A percentile compares a stretch with the other conserved stretches of the same genome.
phyloP scores from a whole-genome alignment of 495 filamentous ascomycete species.

The Rostrohypoxylon terebratum region DNA sequence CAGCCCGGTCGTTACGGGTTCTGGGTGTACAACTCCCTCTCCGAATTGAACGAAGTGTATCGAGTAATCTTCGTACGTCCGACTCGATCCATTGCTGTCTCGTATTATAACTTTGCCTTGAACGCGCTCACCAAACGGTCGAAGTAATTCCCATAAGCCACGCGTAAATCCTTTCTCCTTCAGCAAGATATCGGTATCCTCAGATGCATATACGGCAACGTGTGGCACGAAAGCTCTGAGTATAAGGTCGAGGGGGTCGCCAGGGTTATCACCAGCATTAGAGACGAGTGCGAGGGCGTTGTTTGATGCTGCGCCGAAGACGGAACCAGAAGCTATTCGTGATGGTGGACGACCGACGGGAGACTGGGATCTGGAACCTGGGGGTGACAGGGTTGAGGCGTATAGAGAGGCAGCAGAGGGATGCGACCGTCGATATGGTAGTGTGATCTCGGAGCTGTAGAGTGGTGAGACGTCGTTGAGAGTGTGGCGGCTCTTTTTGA shows the following conservation, averaged over 20 bases:
- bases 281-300: constrained; percentile 61
- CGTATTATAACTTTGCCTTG: constrained; percentile 89
- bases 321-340: constrained; percentile 57
- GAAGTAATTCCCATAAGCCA: constrained; percentile 84
- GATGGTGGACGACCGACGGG: constrained; percentile 68
- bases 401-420: constrained; percentile 70
- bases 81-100: constrained; percentile 86
- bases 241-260: constrained; percentile 78
- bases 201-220: constrained; percentile 83
- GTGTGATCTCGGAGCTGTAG: constrained; percentile 57
- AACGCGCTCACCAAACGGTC: constrained; percentile 91
- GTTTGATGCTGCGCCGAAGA: constrained; percentile 57
- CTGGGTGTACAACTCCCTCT: constrained; percentile 68
- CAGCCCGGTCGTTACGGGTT: constrained; percentile 50
- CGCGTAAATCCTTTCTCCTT: constrained; percentile 84
- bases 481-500: constrained; percentile 52
- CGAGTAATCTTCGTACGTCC: constrained; percentile 88
- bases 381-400: constrained; percentile 66
- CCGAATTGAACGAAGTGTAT: constrained; percentile 81
- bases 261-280: constrained; percentile 61
- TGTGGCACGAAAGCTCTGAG: constrained; percentile 87
- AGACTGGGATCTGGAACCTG: constrained; percentile 67
- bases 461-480: constrained; percentile 49
- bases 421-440: constrained; percentile 64
- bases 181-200: constrained; percentile 83